phyloP scores from a whole-genome alignment of 2,329 filamentous ascomycete species.

The Cercospora sp. region DNA sequence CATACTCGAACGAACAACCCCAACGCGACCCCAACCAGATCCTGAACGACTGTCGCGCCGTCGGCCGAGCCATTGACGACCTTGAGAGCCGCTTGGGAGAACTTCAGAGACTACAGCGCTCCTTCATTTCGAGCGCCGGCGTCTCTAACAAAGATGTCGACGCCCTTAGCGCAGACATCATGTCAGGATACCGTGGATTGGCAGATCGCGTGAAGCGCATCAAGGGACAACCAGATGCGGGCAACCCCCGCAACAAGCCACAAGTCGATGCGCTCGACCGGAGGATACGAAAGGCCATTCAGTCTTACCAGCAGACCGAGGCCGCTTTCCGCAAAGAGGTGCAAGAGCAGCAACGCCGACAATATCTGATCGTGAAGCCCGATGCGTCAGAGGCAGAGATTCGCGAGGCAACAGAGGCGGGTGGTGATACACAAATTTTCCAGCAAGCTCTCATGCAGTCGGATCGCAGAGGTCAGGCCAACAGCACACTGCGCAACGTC shows the following conservation, averaged over 20 bases:
- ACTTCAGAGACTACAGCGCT: slow-evolving; percentile 69
- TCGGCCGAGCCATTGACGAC: slow-evolving; percentile 73
- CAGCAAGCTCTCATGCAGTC: slow-evolving; percentile 81
- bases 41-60: slow-evolving; percentile 79
- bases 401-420: slow-evolving; percentile 70
- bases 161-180: slow-evolving; percentile 72
- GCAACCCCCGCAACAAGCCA: slow-evolving; percentile 69
- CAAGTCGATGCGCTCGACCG: slow-evolving; percentile 82
- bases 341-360: slow-evolving; percentile 79
- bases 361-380: slow-evolving; percentile 77
- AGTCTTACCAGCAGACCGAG: slow-evolving; percentile 78
- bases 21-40: slow-evolving; percentile 68
- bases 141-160: slow-evolving; percentile 68
- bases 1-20: slow-evolving; percentile 32
- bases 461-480: slow-evolving; percentile 77
- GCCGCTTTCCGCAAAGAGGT: slow-evolving; percentile 76
- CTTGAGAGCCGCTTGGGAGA: slow-evolving; percentile 72
- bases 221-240: slow-evolving; percentile 75
- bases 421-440: slow-evolving; percentile 77
- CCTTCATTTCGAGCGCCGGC: slow-evolving; percentile 68
- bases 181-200: slow-evolving; percentile 77
- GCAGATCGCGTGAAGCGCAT: slow-evolving; percentile 76
- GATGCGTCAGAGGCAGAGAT: slow-evolving; percentile 76
- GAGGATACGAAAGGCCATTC: slow-evolving; percentile 76
- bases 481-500: slow-evolving; percentile 75